These are phyloP conservation scores for Asterochloris sp. DNA, from an alignment of 139 green algal genomes.

Conservation along the genomic window DNA sequence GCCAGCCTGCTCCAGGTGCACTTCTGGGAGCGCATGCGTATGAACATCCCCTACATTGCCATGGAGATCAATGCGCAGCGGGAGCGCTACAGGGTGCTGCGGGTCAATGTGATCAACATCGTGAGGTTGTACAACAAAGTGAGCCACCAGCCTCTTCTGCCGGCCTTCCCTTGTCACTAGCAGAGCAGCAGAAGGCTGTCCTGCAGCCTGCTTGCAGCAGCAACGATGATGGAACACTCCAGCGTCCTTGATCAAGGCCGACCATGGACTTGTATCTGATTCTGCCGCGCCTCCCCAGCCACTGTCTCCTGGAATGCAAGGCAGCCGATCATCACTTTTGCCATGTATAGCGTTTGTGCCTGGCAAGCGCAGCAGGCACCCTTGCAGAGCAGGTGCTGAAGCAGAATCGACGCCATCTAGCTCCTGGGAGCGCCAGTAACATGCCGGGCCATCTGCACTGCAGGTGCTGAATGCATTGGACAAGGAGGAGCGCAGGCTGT, in stretches of 20 bases:
- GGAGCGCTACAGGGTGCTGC: conserved; percentile 79
- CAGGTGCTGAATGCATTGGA: conserved; percentile 67
- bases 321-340: too few relatives aligned
- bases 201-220: conserved; percentile 14
- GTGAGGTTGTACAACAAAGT: conserved; percentile 65
- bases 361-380: too few relatives aligned
- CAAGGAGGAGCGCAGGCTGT: conserved; percentile 74
- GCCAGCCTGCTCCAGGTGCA: conserved; percentile 41
- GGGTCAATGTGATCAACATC: conserved; percentile 47
- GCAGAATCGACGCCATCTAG: too few relatives aligned
- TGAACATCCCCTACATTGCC: conserved; percentile 75
- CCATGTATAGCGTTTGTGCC: too few relatives aligned
- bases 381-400: too few relatives aligned
- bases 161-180: neutral
- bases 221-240: neutral
- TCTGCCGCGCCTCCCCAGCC: too few relatives aligned
- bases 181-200: neutral
- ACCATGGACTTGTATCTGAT: too few relatives aligned
- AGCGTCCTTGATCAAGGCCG: neutral
- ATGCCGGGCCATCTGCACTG: neutral
- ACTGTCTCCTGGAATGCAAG: too few relatives aligned
- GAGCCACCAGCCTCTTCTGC: neutral
- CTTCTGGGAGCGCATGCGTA: conserved; percentile 81
- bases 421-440: too few relatives aligned
- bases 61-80: conserved; percentile 83